phyloP scores from a whole-genome alignment of 2,329 filamentous ascomycete species.

The Trichoderma asperellum region DNA sequence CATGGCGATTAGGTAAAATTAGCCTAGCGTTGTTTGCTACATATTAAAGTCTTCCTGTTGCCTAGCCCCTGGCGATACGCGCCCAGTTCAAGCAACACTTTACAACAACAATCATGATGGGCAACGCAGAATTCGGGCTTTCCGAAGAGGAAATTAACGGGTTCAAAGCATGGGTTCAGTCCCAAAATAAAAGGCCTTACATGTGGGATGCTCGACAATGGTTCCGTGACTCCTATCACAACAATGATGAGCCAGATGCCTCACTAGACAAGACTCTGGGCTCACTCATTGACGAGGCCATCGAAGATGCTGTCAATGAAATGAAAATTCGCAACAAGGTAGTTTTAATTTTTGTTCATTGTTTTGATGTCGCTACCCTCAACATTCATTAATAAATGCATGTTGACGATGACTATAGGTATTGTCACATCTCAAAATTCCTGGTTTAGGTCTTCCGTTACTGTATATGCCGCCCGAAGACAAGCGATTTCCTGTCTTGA shows the following conservation, averaged over 20 bases:
- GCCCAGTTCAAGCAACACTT: not conserved
- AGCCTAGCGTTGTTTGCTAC: not conserved
- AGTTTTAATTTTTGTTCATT: not conserved
- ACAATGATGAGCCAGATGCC: not conserved
- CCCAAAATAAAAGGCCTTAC: not conserved
- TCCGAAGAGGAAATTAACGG: not conserved
- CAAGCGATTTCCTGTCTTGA: conserved; percentile 34
- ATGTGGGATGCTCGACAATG: not conserved
- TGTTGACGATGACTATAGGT: not conserved
- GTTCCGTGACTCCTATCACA: not conserved
- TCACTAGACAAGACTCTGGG: not conserved
- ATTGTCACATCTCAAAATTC: conserved; percentile 21
- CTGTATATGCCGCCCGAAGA: conserved; percentile 9
- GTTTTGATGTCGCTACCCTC: not conserved
- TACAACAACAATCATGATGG: not conserved
- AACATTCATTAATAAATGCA: not conserved
- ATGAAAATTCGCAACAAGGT: conserved; percentile 1
- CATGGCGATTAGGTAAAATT: not conserved
- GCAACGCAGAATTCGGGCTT: not conserved
- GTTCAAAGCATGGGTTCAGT: conserved; percentile 15
- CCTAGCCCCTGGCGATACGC: not conserved
- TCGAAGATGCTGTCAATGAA: not conserved
- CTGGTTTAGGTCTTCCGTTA: conserved; percentile 38
- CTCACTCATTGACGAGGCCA: not conserved
- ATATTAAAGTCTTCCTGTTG: not conserved